Evolutionary conservation across 2,329 filamentous ascomycete genomes (phyloP).

Genomic region (Sarocladium strictum): DNA sequence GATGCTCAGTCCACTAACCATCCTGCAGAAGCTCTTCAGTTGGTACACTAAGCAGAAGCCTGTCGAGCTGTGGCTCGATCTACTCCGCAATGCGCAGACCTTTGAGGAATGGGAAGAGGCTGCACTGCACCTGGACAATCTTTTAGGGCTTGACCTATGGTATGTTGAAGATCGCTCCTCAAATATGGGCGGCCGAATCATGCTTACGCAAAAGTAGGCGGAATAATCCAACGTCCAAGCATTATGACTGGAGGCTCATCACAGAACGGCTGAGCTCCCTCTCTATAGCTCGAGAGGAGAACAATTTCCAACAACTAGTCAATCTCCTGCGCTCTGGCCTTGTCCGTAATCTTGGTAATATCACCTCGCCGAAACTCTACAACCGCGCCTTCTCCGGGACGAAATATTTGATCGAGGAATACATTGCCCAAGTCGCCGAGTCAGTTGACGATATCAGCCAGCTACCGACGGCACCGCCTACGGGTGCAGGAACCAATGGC

Average conservation of each 20-base stretch:
- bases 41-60: conserved; percentile 64
- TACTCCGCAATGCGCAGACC: conserved; percentile 57
- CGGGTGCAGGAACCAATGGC: conserved; percentile 11
- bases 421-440: conserved; percentile 76
- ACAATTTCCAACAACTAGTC: conserved; percentile 68
- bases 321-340: conserved; percentile 75
- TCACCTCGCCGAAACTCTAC: conserved; percentile 74
- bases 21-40: conserved; percentile 55
- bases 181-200: not conserved
- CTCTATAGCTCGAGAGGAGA: conserved; percentile 60
- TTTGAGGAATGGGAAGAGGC: conserved; percentile 85
- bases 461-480: conserved; percentile 44
- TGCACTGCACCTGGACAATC: conserved; percentile 76
- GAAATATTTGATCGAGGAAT: conserved; percentile 86
- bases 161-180: conserved; percentile 27
- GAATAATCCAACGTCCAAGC: conserved; percentile 70
- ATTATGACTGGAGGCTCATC: conserved; percentile 85
- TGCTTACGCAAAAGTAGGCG: conserved; percentile 48
- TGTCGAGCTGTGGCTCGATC: conserved; percentile 58
- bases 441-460: conserved; percentile 70
- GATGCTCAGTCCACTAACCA: conserved; percentile 18
- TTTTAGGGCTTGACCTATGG: conserved; percentile 78
- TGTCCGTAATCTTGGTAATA: conserved; percentile 85
- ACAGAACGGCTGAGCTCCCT: conserved; percentile 68
- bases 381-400: conserved; percentile 83